phyloP scores from a whole-genome alignment of 1,284 basidiomycete genomes.

The Cutaneotrichosporon sp. region DNA sequence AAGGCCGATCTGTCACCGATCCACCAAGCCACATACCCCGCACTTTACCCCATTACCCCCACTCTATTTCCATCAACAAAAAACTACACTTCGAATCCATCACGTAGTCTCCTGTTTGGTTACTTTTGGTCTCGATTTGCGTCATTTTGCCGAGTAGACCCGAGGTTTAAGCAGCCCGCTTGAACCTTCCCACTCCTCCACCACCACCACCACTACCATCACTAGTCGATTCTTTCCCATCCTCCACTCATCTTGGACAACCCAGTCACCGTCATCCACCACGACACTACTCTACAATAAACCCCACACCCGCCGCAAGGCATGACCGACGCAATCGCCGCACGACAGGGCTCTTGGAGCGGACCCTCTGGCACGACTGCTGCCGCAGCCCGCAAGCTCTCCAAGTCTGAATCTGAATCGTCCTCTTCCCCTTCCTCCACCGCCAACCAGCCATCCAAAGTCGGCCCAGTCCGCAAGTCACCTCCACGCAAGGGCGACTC shows the following conservation, averaged over 20 bases:
- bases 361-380: not conserved
- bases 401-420: constrained; percentile 10
- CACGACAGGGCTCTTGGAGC: not conserved
- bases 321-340: constrained; percentile 7
- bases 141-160: not conserved
- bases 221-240: not conserved
- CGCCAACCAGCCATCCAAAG: not conserved
- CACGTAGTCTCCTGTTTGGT: not conserved
- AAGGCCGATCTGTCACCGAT: too few species aligned
- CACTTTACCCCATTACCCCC: not conserved
- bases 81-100: not conserved
- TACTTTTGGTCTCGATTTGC: not conserved
- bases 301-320: not conserved
- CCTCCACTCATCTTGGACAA: not conserved
- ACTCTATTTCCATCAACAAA: not conserved
- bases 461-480: constrained; percentile 5
- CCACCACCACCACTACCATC: not conserved
- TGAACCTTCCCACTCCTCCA: not conserved
- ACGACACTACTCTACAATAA: not conserved
- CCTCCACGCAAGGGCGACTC: constrained; percentile 8
- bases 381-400: not conserved
- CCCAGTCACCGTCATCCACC: not conserved
- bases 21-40: not conserved
- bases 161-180: not conserved
- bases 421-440: constrained; percentile 3